These are phyloP conservation scores for Tolypocladium album DNA, from an alignment of 2,329 filamentous ascomycete species.

Conservation along the genomic window DNA sequence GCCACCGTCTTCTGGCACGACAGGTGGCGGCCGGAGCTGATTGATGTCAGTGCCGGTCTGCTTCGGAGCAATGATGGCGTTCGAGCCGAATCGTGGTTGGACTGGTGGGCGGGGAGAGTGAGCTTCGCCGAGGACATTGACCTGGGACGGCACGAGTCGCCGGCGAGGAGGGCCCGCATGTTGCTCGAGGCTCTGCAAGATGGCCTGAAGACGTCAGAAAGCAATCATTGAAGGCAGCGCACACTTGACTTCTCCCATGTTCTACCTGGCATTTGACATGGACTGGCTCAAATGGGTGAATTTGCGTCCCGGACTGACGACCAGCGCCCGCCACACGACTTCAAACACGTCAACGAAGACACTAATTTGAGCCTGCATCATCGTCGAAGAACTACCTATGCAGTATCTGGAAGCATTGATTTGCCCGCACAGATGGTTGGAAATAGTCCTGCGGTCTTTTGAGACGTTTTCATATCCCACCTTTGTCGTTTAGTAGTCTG, in stretches of 20 bases:
- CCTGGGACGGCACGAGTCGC: not conserved
- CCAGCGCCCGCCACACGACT: too few species aligned
- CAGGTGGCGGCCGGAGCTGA: conserved; percentile 37
- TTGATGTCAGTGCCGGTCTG: conserved; percentile 55
- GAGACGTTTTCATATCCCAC: too few species aligned
- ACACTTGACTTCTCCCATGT: not conserved
- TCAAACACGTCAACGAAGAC: too few species aligned
- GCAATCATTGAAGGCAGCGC: not conserved
- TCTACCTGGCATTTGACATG: not conserved
- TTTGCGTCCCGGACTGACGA: too few species aligned
- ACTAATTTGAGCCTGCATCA: not conserved
- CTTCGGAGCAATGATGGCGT: conserved; percentile 39
- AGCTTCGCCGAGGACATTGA: conserved; percentile 45
- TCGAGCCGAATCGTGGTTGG: conserved; percentile 46
- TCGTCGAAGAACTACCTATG: not conserved
- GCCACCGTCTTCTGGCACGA: conserved; percentile 55
- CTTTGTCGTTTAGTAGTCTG: too few species aligned
- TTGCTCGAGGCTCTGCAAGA: not conserved
- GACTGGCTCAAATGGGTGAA: too few species aligned
- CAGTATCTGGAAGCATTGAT: not conserved
- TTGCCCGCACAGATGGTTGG: not conserved
- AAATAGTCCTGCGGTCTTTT: too few species aligned
- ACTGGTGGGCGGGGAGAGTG: conserved; percentile 48
- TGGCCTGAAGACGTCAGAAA: not conserved
- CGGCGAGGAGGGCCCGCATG: not conserved